Percentiles rank a stretch among this genome's conserved stretches.
These are phyloP conservation scores for Phialocephala sp. DNA, from an alignment of 2,329 filamentous ascomycete species.

Conservation along the genomic window DNA sequence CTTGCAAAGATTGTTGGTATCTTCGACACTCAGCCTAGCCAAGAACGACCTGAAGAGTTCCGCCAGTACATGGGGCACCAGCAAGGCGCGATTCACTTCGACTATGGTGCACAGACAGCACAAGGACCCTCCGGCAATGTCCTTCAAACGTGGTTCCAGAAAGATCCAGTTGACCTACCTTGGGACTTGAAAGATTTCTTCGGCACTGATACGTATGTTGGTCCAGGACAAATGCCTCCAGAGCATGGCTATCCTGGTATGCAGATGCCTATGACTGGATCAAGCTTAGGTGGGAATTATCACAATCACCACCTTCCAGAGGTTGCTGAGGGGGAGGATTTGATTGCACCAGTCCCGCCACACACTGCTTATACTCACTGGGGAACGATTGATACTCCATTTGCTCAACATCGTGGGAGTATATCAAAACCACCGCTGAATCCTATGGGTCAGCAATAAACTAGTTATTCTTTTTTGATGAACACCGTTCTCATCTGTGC, in stretches of 20 bases:
- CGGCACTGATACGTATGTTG: conserved; percentile 33
- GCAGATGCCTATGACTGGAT: conserved; percentile 18
- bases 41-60: conserved; percentile 30
- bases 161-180: conserved; percentile 33
- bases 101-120: conserved; percentile 20
- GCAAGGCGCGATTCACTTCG: conserved; percentile 30
- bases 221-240: conserved; percentile 11
- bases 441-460: conserved; percentile 1
- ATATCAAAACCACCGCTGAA: conserved; percentile 12
- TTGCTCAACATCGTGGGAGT: conserved; percentile 24
- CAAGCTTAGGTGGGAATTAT: conserved; percentile 22
- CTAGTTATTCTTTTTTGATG: too few species aligned
- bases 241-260: conserved; percentile 4
- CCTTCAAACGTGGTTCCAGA: conserved; percentile 37
- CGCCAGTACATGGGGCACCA: conserved; percentile 34
- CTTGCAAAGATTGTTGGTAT: conserved; percentile 42
- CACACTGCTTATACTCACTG: conserved; percentile 35
- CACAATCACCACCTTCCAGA: conserved; percentile 20
- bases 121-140: conserved; percentile 15
- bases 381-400: conserved; percentile 34
- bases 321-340: conserved; percentile 23
- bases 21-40: conserved; percentile 33
- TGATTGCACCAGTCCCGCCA: conserved; percentile 29
- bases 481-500: neutral
- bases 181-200: conserved; percentile 39